Conservation (phyloP, 2,329 filamentous ascomycete species). For the Stagonosporopsis vannaccii region DNA sequence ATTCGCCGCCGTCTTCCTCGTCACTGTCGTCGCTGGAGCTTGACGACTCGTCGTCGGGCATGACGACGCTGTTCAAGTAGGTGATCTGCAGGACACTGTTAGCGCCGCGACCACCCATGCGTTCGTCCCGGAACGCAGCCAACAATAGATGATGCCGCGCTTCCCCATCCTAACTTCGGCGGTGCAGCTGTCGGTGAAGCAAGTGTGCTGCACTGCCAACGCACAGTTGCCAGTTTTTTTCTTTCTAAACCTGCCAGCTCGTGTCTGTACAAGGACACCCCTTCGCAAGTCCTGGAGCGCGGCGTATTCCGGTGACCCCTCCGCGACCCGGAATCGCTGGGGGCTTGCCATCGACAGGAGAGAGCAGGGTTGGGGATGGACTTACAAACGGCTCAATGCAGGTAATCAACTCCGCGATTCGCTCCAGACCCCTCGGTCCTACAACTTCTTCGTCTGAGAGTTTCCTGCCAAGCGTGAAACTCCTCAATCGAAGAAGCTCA, state of each 20-base stretch:
- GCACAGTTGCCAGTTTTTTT: constrained; percentile 32
- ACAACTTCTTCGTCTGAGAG: constrained; percentile 71
- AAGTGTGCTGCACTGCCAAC: constrained; percentile 45
- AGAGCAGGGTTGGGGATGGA: constrained; percentile 30
- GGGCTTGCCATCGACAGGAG: background rate
- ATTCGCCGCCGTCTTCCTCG: constrained; percentile 19
- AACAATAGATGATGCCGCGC: constrained; percentile 18
- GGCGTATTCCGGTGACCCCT: constrained; percentile 9
- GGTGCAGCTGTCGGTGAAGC: constrained; percentile 33
- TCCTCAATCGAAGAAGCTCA: constrained; percentile 78
- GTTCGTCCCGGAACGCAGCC: constrained; percentile 17
- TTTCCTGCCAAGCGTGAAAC: constrained; percentile 75
- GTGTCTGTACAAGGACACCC: constrained; percentile 29
- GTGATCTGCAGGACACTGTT: constrained; percentile 52
- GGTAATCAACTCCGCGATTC: constrained; percentile 69
- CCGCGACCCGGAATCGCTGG: background rate
- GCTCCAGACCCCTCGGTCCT: constrained; percentile 67
- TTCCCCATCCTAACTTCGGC: constrained; percentile 17
- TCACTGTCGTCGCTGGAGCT: constrained; percentile 41
- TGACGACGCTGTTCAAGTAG: constrained; percentile 59
- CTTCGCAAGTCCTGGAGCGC: constrained; percentile 7
- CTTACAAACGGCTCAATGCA: constrained; percentile 83
- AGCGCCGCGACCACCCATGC: constrained; percentile 27
- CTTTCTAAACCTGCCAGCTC: no score
- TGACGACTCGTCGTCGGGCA: constrained; percentile 54